A percentile compares a stretch with the other conserved stretches of the same genome.
These are phyloP conservation scores for Ceratobasidium sp. DNA, from an alignment of 1,284 basidiomycete species.

Conservation along the genomic window DNA sequence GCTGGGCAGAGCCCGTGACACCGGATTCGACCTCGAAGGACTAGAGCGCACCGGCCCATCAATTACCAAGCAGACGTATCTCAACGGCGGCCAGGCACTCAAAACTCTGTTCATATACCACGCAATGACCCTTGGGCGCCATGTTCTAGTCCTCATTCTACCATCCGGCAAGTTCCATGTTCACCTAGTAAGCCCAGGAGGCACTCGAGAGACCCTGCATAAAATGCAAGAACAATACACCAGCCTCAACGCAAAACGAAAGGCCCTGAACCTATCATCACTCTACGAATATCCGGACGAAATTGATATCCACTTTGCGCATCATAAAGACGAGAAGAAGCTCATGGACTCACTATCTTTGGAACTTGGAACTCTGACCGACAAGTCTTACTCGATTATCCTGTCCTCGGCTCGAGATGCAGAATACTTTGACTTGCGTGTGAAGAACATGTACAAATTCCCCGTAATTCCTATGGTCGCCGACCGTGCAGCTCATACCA, in stretches of 20 bases:
- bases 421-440: conserved; percentile 82
- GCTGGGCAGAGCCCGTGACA: conserved; percentile 85
- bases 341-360: conserved; percentile 92
- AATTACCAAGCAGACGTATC: conserved; percentile 77
- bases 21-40: conserved; percentile 88
- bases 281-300: conserved; percentile 76
- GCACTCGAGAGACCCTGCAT: conserved; percentile 83
- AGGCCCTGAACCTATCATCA: conserved; percentile 53
- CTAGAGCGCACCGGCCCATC: conserved; percentile 75
- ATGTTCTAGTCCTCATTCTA: conserved; percentile 92
- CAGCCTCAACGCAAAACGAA: conserved; percentile 62
- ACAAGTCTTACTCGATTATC: conserved; percentile 80
- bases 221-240: conserved; percentile 82
- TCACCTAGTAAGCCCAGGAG: conserved; percentile 91
- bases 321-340: conserved; percentile 82
- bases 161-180: conserved; percentile 80
- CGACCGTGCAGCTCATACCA: conserved; percentile 76
- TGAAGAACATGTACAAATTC: conserved; percentile 84
- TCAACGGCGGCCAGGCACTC: conserved; percentile 78
- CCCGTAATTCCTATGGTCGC: conserved; percentile 90
- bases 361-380: conserved; percentile 78
- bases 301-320: conserved; percentile 79
- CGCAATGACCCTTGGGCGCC: conserved; percentile 78
- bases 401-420: conserved; percentile 90
- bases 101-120: conserved; percentile 93